Base-by-base conservation (phyloP, 2,329 filamentous ascomycete species). In the Fusarium sp. region DNA sequence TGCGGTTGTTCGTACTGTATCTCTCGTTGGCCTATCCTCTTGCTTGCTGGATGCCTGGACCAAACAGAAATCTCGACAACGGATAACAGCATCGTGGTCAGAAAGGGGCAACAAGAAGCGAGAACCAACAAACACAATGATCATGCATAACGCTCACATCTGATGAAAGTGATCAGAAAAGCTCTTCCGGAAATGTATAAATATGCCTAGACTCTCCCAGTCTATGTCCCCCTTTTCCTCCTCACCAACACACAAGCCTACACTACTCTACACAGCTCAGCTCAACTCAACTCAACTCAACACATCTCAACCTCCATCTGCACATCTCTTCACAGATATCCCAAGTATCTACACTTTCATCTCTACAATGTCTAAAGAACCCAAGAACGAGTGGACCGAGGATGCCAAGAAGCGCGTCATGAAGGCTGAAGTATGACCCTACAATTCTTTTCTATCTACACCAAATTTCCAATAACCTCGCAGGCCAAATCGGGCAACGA, bases 391-490 rank as follows among this genome's bases (percentile, higher is more conserved):
- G 22, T 53, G 22, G 49, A 56, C 52, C 39, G 30, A 71, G 33
- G 53, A 63, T 19, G 67, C 40, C 22, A 56, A 53, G 20, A 39
- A 28, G 10, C 50, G 67, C 28, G 56, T 71, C 40, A 32, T 47
- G 32, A 13, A 51, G 6, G 30, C 39, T 13, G 49, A 52, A 26
- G 56, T 59, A 44, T 50, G 46, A 15, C 20, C 11, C 19, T 40
- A 15, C 4, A 20, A 20, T 17, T 20, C 7, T 3, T 3, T n/a
- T 28, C 5, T 19, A 7, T 11, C 22, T 22, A 5, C 11, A 22
- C 9, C 22, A 32, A 19, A n/a, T 17, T 20, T 49, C 10, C 55
- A 14, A 55, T 17, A 39, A 3, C 26, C 7, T 19, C 10, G 15
- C n/a, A 63, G 56, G 64, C 54, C 28, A 30, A 30, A 10, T 30